phyloP scores from a whole-genome alignment of 108 stramenopile genomes.

The Conticribra weissflogii region DNA sequence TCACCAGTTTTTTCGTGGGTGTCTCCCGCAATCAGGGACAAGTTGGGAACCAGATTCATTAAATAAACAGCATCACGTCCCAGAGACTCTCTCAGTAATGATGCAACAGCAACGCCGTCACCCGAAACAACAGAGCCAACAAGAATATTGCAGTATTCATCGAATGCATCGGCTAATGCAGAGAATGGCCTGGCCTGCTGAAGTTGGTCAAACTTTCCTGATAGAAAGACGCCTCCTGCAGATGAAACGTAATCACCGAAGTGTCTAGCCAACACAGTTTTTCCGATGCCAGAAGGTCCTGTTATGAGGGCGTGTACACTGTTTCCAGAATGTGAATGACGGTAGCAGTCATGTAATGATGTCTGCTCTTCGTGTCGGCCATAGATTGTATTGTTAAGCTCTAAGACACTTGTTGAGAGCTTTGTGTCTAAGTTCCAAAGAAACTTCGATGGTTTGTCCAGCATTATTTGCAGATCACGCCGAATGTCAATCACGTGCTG shows the following conservation, averaged over 20 bases:
- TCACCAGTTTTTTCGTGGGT: not conserved
- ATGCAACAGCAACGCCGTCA: not conserved
- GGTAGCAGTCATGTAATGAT: too few species aligned
- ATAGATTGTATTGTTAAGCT: too few species aligned
- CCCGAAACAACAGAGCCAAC: not conserved
- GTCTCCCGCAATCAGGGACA: slow-evolving; percentile 4
- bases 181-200: slow-evolving; percentile 10
- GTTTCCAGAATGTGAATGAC: too few species aligned
- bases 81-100: slow-evolving; percentile 1
- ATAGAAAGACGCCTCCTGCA: slow-evolving; percentile 14
- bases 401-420: too few species aligned
- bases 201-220: slow-evolving; percentile 28
- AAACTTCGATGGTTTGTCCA: too few species aligned
- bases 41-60: slow-evolving; percentile 28
- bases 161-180: slow-evolving; percentile 18
- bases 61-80: slow-evolving; percentile 8
- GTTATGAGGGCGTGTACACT: slow-evolving; percentile 24
- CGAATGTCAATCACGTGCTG: too few species aligned
- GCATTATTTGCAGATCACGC: too few species aligned
- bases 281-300: slow-evolving; percentile 24
- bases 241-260: not conserved
- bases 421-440: too few species aligned
- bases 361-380: too few species aligned
- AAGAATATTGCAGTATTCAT: slow-evolving; percentile 7
- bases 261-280: slow-evolving; percentile 1